Evolutionary conservation across 768 basidiomycete species (phyloP), one percentile per base, ranked within the genome.

Genomic region (Podaxis rugospora): DNA sequence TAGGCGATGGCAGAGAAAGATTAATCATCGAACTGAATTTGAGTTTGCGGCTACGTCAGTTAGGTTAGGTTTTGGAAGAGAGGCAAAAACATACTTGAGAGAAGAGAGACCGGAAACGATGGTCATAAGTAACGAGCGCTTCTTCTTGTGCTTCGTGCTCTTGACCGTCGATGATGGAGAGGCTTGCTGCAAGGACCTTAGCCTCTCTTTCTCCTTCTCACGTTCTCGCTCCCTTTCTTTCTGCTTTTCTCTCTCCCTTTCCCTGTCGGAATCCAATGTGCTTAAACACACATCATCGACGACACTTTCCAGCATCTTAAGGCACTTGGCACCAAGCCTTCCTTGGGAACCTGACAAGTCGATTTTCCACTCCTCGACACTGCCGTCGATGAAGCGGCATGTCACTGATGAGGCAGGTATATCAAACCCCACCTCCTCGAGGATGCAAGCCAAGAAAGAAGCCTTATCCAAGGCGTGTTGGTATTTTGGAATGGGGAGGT

Each of bases 81-180:
- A 25, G 49, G 18, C 59, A 5, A 52, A 62, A 44, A 70, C 80
- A 55, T 74, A 87, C 80, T 85, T 80, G 61, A 90, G 83, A 42
- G 65, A 67, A 7, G 72, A 69, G 28, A 72, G 59, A 35, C 59
- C 4, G 2, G 59, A 61, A 21, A 61, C 68, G 42, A 92, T 74
- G 5, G 86, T 81, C 81, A 86, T 88, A 51, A 90, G 75, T 62
- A 91, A 69, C 14, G 90, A 91, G 47, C 85, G 79, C 65, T 88
- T 85, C 65, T 84, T 88, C 74, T 87, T 89, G 65, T 90, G 87
- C 63, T 80, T 82, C 44, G 74, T 67, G 2, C 65, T 65, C 66
- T 77, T 81, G 46, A 66, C 66, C 42, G 75, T 55, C 54, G 68
- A 65, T 7, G 71, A 66, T 39, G 73, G 65, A 35, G 62, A 72